Conservation (phyloP, 345 rosid species). For the Arabidopsis suecica region DNA sequence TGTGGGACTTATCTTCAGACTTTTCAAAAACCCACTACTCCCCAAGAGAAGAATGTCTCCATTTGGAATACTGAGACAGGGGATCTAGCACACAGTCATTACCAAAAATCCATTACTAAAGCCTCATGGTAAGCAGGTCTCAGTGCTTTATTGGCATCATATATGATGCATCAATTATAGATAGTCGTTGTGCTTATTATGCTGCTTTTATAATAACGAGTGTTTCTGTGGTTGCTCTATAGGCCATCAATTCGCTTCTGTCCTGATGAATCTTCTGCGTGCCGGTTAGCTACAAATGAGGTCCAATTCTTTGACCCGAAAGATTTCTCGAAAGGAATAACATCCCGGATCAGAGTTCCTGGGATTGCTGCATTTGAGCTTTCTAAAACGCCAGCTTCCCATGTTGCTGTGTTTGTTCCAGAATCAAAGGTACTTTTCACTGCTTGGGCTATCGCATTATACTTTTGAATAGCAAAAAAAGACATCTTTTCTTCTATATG, state of each 20-base stretch:
- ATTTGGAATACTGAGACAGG: conserved; percentile 73
- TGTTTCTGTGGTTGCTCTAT: conserved; percentile 38
- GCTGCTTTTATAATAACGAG: not conserved
- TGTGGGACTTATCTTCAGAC: conserved; percentile 84
- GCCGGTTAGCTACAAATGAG: conserved; percentile 87
- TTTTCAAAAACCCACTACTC: conserved; percentile 76
- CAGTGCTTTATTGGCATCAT: not conserved
- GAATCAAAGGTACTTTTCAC: conserved; percentile 77
- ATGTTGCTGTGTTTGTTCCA: conserved; percentile 88
- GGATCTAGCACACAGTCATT: conserved; percentile 66
- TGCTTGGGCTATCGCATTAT: conserved; percentile 8
- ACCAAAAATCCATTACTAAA: conserved; percentile 85
- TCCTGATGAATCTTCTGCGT: conserved; percentile 81
- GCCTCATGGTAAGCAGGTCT: conserved; percentile 61
- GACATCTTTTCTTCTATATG: not conserved
- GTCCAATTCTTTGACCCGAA: conserved; percentile 83
- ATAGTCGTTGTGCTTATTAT: conserved; percentile 20
- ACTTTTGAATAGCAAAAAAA: not conserved
- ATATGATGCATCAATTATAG: not conserved
- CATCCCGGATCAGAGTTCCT: conserved; percentile 68
- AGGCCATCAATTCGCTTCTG: conserved; percentile 88
- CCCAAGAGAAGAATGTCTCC: conserved; percentile 81
- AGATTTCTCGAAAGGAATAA: conserved; percentile 83
- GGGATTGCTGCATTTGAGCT: conserved; percentile 84
- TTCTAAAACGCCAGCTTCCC: conserved; percentile 78